These are phyloP conservation scores for Phytophthora cajani DNA, from an alignment of 352 stramenopile genomes.

Conservation along the genomic window DNA sequence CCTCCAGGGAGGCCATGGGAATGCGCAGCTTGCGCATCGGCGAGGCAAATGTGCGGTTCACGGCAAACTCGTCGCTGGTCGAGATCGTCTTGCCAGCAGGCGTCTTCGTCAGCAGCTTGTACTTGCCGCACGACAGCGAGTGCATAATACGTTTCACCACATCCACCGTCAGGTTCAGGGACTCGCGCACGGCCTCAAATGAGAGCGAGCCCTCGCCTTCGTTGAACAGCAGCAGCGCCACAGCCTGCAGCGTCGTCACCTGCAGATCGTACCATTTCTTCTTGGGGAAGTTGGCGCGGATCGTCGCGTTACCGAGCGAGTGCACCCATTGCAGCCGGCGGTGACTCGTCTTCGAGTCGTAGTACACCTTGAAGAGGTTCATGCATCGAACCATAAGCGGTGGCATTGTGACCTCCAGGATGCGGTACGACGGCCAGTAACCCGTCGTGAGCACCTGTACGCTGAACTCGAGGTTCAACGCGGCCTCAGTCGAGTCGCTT, in stretches of 20 bases:
- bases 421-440: slow-evolving; percentile 99
- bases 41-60: slow-evolving; percentile 95
- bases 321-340: slow-evolving; percentile 97
- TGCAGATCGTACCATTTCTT: slow-evolving; percentile 97
- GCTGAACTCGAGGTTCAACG: slow-evolving; percentile 91
- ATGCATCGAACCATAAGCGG: slow-evolving; percentile 95
- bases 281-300: slow-evolving; percentile 84
- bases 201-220: slow-evolving; percentile 81
- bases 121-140: slow-evolving; percentile 98
- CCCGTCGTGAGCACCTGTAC: slow-evolving; percentile 98
- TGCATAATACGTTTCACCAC: slow-evolving; percentile 98
- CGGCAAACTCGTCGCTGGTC: slow-evolving; percentile 93
- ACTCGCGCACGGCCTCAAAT: slow-evolving; percentile 92
- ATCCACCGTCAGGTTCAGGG: slow-evolving; percentile 95
- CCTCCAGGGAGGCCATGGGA: slow-evolving; percentile 98
- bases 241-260: slow-evolving; percentile 97
- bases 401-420: slow-evolving; percentile 96
- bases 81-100: slow-evolving; percentile 95
- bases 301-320: slow-evolving; percentile 96
- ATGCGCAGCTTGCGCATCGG: slow-evolving; percentile 98
- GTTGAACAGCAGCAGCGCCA: slow-evolving; percentile 97
- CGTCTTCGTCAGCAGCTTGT: slow-evolving; percentile 97
- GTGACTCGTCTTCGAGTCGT: slow-evolving; percentile 94
- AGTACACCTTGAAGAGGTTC: slow-evolving; percentile 97
- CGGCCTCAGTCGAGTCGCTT: slow-evolving; percentile 52